Evolutionary conservation across 2,329 filamentous ascomycete genomes (phyloP).

Genomic region (Metarhizium rileyi): DNA sequence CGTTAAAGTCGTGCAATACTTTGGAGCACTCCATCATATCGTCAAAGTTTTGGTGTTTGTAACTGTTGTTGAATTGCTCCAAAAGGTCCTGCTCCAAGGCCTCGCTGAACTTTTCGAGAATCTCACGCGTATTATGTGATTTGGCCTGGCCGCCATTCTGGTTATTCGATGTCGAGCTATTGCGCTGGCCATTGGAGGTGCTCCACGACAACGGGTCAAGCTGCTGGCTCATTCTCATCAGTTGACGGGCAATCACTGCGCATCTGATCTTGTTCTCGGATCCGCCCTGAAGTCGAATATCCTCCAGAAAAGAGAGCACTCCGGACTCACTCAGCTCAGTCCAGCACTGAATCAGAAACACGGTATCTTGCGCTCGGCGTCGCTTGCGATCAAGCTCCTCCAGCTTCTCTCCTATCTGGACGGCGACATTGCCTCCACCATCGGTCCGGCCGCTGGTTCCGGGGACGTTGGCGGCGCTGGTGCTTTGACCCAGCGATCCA

Average conservation of each 20-base stretch:
- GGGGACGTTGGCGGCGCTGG: slow-evolving; percentile 23
- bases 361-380: slow-evolving; percentile 81
- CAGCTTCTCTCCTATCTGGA: slow-evolving; percentile 86
- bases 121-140: slow-evolving; percentile 65
- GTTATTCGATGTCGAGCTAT: slow-evolving; percentile 42
- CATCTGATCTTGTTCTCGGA: slow-evolving; percentile 91
- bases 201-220: slow-evolving; percentile 71
- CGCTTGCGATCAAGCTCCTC: slow-evolving; percentile 92
- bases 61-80: slow-evolving; percentile 96
- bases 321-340: slow-evolving; percentile 87
- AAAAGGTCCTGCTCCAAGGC: slow-evolving; percentile 90
- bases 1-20: slow-evolving; percentile 91
- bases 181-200: slow-evolving; percentile 45
- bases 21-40: slow-evolving; percentile 97
- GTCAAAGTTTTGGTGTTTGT: slow-evolving; percentile 88
- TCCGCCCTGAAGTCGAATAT: slow-evolving; percentile 73
- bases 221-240: slow-evolving; percentile 88
- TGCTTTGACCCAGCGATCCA: slow-evolving; percentile 61
- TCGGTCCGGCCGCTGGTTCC: slow-evolving; percentile 29
- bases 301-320: slow-evolving; percentile 76
- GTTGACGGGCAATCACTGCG: slow-evolving; percentile 84
- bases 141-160: slow-evolving; percentile 25
- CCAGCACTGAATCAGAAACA: slow-evolving; percentile 95
- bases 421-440: slow-evolving; percentile 75
- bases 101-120: slow-evolving; percentile 95